Evolutionary conservation across 192 early-diverging fungal genomes (phyloP).

Genomic region (Coemansia sp.): DNA sequence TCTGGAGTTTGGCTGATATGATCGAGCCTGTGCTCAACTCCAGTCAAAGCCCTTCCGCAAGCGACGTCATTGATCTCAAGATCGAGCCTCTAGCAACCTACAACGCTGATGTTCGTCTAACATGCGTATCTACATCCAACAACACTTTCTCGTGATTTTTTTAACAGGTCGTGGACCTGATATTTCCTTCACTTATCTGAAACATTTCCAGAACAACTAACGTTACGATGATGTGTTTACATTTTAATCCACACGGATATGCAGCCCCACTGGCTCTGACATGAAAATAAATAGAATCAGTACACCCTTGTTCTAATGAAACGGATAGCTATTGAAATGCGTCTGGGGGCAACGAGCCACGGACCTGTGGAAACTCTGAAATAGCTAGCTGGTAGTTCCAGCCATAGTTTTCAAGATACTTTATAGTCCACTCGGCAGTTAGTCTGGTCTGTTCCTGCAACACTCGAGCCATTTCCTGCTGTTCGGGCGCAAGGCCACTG

Average conservation of each 20-base stretch:
- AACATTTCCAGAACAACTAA: neutral
- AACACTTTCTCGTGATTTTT: constrained; percentile 15
- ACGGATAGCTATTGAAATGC: constrained; percentile 31
- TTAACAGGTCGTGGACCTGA: neutral
- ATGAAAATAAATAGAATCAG: no score
- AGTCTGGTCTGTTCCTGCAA: constrained; percentile 44
- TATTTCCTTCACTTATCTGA: neutral
- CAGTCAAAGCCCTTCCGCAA: neutral
- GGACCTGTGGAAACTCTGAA: constrained; percentile 42
- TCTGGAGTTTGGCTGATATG: constrained; percentile 64
- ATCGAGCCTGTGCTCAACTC: constrained; percentile 22
- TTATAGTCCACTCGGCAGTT: constrained; percentile 47
- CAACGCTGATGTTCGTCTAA: constrained; percentile 62
- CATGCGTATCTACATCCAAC: constrained; percentile 49
- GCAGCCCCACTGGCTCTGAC: no score
- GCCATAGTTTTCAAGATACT: constrained; percentile 44
- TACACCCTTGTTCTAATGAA: no score
- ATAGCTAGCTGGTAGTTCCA: constrained; percentile 50
- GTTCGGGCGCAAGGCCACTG: constrained; percentile 27
- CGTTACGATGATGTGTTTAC: no score
- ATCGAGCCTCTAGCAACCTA: constrained; percentile 54
- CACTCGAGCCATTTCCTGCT: constrained; percentile 48
- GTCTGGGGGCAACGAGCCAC: constrained; percentile 34
- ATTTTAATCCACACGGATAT: no score
- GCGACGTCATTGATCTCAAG: constrained; percentile 9